These are phyloP conservation scores for Trichoderma erinaceum DNA, from an alignment of 495 filamentous ascomycete genomes.

Conservation along the genomic window DNA sequence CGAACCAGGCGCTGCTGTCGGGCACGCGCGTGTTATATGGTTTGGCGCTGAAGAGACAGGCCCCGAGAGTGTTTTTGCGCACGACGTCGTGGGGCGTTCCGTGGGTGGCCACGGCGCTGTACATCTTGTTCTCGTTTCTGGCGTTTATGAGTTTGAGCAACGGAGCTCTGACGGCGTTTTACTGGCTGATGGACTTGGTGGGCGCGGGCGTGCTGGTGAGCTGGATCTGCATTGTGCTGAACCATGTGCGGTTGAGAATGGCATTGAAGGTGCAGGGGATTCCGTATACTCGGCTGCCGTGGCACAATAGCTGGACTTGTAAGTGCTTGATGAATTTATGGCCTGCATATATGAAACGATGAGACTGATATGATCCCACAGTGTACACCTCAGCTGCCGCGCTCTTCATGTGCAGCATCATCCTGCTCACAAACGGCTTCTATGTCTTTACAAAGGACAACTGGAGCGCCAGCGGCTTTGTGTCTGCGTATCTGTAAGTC, in stretches of 20 bases:
- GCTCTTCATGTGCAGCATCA: constrained; percentile 39
- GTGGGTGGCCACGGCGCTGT: constrained; percentile 44
- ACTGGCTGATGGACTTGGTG: constrained; percentile 64
- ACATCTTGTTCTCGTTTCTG: constrained; percentile 43
- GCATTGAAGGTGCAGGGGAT: constrained; percentile 48
- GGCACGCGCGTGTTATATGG: constrained; percentile 61
- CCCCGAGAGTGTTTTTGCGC: constrained; percentile 49
- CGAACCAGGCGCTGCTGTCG: constrained; percentile 57
- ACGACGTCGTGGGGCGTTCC: constrained; percentile 55
- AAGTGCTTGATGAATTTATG: constrained; percentile 12
- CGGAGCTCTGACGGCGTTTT: constrained; percentile 34
- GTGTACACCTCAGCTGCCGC: constrained; percentile 33
- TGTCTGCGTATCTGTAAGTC: constrained; percentile 46
- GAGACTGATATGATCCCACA: constrained; percentile 6
- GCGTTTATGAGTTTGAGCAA: constrained; percentile 29
- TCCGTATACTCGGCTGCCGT: constrained; percentile 44
- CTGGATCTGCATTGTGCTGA: constrained; percentile 64
- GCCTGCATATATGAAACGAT: not conserved
- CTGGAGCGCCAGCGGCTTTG: constrained; percentile 41
- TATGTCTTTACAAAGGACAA: constrained; percentile 42
- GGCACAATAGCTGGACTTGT: constrained; percentile 43
- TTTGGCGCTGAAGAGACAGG: constrained; percentile 51
- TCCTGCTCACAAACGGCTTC: constrained; percentile 44
- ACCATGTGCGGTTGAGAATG: constrained; percentile 68
- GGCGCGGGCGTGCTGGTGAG: constrained; percentile 63